Base-by-base conservation (phyloP, 2,329 filamentous ascomycete genomes). In the Onygena corvina region DNA sequence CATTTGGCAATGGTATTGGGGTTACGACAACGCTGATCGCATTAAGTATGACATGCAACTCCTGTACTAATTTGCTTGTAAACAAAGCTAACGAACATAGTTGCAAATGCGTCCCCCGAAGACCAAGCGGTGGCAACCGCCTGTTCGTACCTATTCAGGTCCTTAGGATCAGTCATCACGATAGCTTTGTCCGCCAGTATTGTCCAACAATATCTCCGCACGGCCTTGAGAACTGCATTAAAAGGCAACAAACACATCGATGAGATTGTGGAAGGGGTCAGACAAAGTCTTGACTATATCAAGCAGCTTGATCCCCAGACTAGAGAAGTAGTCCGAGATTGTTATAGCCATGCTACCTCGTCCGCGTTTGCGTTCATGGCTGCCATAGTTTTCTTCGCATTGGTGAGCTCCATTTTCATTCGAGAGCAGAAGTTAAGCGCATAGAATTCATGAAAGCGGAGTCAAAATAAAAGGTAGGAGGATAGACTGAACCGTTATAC, bases 111-210 rank as follows among this genome's bases (percentile, higher is more conserved):
- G 0, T 68, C 76, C 1, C 70, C 72, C 2, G 72, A 78, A 36
- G 84, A 89, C 56, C 80, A 84, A 53, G 84, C 86, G 1, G 76
- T 89, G 1, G 83, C 81, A 3, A 84, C 85, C 12, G 85, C 86
- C 5, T 87, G 83, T 62, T 84, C 80, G 16, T 90, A 90, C 65
- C 76, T 90, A 20, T 90, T 90, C 71, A 80, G 85, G 33, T 83
- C 81, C 1, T 71, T 89, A 0, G 86, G 79, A 8, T 76, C 73
- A 12, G 77, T 80, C 7, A 73, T 80, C 33, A 77, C 84, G 8
- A 72, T 88, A 49, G 83, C 81, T n/a, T 68, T 86, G 50, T 76
- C 77, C 46, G 79, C 83, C 1, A 84, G 83, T 1, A 74, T 86
- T 5, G 75, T 87, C 40, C 86, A 90, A 60, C 79, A 84, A 59